Percentiles rank a stretch among this genome's conserved stretches.
These are phyloP conservation scores for Teunomyces gatunensis DNA, from an alignment of 805 yeast genomes.

Conservation along the genomic window DNA sequence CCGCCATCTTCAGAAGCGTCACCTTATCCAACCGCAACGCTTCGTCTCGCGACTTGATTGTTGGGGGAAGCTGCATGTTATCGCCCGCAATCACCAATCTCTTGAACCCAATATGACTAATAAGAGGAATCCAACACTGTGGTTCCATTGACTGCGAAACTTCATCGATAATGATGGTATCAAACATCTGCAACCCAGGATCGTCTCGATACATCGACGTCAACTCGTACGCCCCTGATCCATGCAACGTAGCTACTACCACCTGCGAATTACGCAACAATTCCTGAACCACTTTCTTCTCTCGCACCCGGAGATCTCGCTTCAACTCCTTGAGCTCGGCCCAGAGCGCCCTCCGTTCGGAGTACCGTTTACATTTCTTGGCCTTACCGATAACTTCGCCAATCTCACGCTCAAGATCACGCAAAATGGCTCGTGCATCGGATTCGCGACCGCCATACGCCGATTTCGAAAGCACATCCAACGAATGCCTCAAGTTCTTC, in stretches of 20 bases:
- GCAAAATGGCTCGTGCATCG: constrained; percentile 45
- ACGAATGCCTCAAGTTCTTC: constrained; percentile 62
- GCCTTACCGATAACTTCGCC: constrained; percentile 53
- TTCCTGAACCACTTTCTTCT: constrained; percentile 58
- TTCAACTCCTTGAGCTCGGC: constrained; percentile 63
- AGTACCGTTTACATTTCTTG: constrained; percentile 60
- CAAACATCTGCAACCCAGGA: constrained; percentile 47
- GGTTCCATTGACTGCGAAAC: constrained; percentile 94
- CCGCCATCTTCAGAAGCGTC: constrained; percentile 25
- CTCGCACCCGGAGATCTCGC: constrained; percentile 67
- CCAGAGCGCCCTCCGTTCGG: constrained; percentile 67
- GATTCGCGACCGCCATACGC: constrained; percentile 46
- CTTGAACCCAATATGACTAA: constrained; percentile 55
- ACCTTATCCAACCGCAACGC: constrained; percentile 7
- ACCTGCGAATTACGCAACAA: constrained; percentile 61
- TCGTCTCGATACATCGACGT: constrained; percentile 46
- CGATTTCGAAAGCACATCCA: constrained; percentile 65
- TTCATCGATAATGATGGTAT: constrained; percentile 87
- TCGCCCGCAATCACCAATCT: constrained; percentile 87
- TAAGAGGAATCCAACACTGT: constrained; percentile 92
- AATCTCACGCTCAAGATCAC: constrained; percentile 71
- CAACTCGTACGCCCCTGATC: constrained; percentile 73
- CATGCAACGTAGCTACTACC: constrained; percentile 82
- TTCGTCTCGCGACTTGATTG: constrained; percentile 56
- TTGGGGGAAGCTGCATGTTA: constrained; percentile 88